phyloP scores from a whole-genome alignment of 208 protist genomes.

The Leishmania aethiopica region DNA sequence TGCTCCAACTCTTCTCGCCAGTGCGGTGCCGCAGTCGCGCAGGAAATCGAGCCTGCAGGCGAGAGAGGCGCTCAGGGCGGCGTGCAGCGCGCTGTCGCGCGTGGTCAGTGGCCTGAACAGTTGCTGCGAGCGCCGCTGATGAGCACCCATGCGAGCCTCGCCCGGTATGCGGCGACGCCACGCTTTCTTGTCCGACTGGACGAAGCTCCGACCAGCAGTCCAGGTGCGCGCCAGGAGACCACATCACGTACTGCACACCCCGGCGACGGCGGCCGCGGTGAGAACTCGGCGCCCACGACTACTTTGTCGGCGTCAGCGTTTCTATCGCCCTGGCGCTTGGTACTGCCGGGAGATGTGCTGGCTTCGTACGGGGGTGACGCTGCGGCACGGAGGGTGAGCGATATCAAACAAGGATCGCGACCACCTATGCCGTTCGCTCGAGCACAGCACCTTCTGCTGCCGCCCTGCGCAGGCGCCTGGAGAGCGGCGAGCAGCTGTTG shows the following conservation, averaged over 20 bases:
- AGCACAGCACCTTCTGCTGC: background rate
- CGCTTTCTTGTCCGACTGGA: background rate
- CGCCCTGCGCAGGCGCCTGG: background rate
- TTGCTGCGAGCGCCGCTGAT: conserved; percentile 18
- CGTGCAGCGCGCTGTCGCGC: conserved; percentile 12
- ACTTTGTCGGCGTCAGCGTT: background rate
- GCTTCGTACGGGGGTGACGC: conserved; percentile 1
- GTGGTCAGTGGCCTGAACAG: conserved; percentile 28
- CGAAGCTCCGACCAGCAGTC: background rate
- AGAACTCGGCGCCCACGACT: background rate
- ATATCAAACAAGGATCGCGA: background rate
- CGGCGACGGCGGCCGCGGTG: background rate
- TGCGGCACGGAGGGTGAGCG: background rate
- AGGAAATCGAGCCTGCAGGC: conserved; percentile 4
- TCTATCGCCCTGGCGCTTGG: background rate
- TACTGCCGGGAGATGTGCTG: conserved; percentile 7
- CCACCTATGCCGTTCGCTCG: background rate
- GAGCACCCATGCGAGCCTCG: conserved; percentile 17
- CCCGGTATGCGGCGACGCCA: conserved; percentile 4
- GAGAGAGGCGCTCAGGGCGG: background rate
- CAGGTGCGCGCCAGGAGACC: background rate
- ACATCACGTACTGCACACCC: background rate
- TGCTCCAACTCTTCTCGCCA: background rate
- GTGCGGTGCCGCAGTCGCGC: background rate
- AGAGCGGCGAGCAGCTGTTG: conserved; percentile 5